A percentile compares a stretch with the other conserved stretches of the same genome.
Conservation (phyloP, 2,329 filamentous ascomycete species). For the Biscogniauxia mediterranea region DNA sequence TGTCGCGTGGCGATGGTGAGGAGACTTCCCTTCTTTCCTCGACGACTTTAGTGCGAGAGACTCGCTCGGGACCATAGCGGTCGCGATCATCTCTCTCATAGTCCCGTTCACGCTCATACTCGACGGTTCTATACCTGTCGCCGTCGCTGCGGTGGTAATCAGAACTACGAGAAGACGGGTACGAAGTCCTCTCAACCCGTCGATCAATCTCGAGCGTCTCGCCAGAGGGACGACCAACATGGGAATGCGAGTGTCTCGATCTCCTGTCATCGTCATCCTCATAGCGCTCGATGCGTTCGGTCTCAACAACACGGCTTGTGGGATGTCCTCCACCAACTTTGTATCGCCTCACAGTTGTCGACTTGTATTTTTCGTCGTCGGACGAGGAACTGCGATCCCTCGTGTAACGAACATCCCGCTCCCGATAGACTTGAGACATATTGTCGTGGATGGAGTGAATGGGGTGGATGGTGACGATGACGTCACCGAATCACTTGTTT, state of each 20-base stretch:
- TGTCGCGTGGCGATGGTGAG: constrained; percentile 33
- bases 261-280: constrained; percentile 27
- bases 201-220: constrained; percentile 32
- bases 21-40: constrained; percentile 42
- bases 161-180: constrained; percentile 29
- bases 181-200: constrained; percentile 39
- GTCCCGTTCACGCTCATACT: constrained; percentile 33
- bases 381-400: constrained; percentile 29
- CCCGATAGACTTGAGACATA: constrained; percentile 30
- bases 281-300: constrained; percentile 27
- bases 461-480: constrained; percentile 18
- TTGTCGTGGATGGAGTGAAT: constrained; percentile 7
- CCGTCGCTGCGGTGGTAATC: constrained; percentile 38
- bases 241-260: constrained; percentile 28
- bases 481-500: constrained; percentile 13
- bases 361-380: constrained; percentile 30
- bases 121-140: constrained; percentile 26
- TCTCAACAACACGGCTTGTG: constrained; percentile 20
- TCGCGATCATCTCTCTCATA: constrained; percentile 20
- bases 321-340: constrained; percentile 29
- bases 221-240: constrained; percentile 14
- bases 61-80: constrained; percentile 25
- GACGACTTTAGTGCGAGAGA: constrained; percentile 29
- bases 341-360: constrained; percentile 31
- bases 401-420: constrained; percentile 32